Percentiles rank a stretch among this genome's conserved stretches.
phyloP scores from a whole-genome alignment of 495 filamentous ascomycete species.

The Tuber microsphaerosporum region DNA sequence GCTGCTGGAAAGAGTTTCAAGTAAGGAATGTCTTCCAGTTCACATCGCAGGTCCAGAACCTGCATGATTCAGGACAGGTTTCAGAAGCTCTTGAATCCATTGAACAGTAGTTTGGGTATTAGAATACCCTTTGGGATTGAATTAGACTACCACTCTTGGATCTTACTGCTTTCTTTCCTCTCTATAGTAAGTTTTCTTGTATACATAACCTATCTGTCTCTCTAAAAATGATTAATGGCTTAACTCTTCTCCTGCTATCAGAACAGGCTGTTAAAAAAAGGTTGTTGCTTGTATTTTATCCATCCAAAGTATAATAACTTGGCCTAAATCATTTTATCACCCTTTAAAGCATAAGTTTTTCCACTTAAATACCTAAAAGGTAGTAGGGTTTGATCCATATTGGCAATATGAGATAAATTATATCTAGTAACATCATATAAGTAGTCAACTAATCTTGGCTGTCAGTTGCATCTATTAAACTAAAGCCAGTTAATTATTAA shows the following conservation, averaged over 20 bases:
- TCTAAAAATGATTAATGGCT: neutral
- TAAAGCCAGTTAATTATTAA: neutral
- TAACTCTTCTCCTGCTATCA: neutral
- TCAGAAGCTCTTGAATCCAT: neutral
- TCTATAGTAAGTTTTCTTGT: neutral
- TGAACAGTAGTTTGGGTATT: neutral
- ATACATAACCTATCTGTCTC: neutral
- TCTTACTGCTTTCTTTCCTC: neutral
- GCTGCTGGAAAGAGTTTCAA: neutral
- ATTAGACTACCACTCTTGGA: neutral
- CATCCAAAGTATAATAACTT: neutral
- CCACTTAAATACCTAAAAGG: conserved; percentile 12
- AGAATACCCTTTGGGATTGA: neutral
- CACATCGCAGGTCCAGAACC: neutral
- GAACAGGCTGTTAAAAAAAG: neutral
- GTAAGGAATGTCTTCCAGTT: neutral
- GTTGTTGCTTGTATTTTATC: conserved; percentile 11
- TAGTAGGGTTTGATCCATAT: conserved; percentile 7
- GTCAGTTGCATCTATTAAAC: neutral
- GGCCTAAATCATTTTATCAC: conserved; percentile 1
- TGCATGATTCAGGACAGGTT: neutral
- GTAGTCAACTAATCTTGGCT: neutral
- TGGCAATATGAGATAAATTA: neutral
- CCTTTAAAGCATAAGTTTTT: neutral
- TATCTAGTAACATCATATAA: neutral